These are phyloP conservation scores for Geotrichum siamense DNA, from an alignment of 1,139 yeast genomes.

Conservation along the genomic window DNA sequence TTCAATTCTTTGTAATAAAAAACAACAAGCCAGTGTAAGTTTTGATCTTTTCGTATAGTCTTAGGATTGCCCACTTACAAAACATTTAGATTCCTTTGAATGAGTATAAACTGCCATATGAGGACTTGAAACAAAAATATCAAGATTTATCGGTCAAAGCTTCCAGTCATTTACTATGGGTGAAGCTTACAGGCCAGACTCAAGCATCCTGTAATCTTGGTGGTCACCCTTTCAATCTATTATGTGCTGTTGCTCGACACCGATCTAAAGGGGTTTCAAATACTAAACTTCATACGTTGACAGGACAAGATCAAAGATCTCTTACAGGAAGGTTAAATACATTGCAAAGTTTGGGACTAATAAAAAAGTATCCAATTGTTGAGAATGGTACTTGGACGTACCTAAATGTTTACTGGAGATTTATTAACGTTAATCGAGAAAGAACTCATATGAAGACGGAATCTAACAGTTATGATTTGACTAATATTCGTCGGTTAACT, in stretches of 20 bases:
- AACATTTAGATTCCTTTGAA: slow-evolving; percentile 15
- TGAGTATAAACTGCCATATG: slow-evolving; percentile 19
- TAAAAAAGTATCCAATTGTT: slow-evolving; percentile 32
- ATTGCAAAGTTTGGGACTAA: slow-evolving; percentile 32
- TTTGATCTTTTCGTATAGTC: too few relatives aligned
- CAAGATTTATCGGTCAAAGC: slow-evolving; percentile 29
- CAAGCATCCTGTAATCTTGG: slow-evolving; percentile 26
- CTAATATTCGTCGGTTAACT: slow-evolving; percentile 39
- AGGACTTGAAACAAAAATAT: slow-evolving; percentile 20
- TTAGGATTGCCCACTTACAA: too few relatives aligned
- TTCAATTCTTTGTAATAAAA: slow-evolving; percentile 21
- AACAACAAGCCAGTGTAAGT: slow-evolving; percentile 14
- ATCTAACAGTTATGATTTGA: slow-evolving; percentile 30
- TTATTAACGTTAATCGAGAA: slow-evolving; percentile 21
- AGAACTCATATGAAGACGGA: slow-evolving; percentile 7
- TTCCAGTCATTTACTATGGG: slow-evolving; percentile 34
- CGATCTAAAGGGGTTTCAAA: slow-evolving; percentile 34
- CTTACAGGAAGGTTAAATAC: slow-evolving; percentile 33
- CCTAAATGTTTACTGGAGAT: slow-evolving; percentile 30
- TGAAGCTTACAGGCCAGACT: slow-evolving; percentile 33
- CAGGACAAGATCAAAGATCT: slow-evolving; percentile 39
- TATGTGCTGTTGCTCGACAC: slow-evolving; percentile 34
- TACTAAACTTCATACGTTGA: slow-evolving; percentile 32
- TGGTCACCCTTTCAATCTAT: slow-evolving; percentile 32
- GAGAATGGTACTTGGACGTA: slow-evolving; percentile 32